phyloP scores from a whole-genome alignment of 2,329 filamentous ascomycete genomes.

The Teratosphaeria destructans region DNA sequence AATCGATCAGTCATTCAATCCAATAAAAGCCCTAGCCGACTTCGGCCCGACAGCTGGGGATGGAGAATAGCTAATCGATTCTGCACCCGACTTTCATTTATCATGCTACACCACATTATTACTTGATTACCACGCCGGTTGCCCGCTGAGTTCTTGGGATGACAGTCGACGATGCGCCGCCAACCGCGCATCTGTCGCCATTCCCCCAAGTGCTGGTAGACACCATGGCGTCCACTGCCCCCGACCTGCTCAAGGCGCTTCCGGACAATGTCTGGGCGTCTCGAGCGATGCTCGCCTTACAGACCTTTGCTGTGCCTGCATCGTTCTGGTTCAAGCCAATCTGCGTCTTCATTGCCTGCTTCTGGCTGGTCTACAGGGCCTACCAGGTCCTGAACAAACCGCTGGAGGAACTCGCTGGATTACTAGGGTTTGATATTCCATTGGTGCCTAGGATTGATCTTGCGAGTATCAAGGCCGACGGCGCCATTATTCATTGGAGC shows the following conservation, averaged over 20 bases:
- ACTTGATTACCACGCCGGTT: too few relatives aligned
- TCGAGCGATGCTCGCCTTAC: background rate
- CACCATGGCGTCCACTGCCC: background rate
- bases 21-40: background rate
- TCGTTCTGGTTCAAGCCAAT: conserved; percentile 11
- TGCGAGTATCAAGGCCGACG: conserved; percentile 76
- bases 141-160: background rate
- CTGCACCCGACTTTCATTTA: background rate
- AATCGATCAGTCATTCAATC: background rate
- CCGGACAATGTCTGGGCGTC: background rate
- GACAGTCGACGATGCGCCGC: background rate
- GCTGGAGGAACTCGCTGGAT: conserved; percentile 78
- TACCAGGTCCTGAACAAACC: conserved; percentile 85
- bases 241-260: background rate
- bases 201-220: background rate
- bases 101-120: background rate
- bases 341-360: conserved; percentile 8
- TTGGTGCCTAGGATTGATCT: conserved; percentile 81
- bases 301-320: background rate
- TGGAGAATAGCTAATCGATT: background rate
- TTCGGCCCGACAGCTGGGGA: background rate
- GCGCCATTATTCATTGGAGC: conserved; percentile 89
- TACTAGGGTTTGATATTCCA: conserved; percentile 85
- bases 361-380: conserved; percentile 61
- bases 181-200: background rate